Percentiles rank a stretch among this genome's conserved stretches.
Conservation (phyloP, 345 rosid species). For the Litchi chinensis region DNA sequence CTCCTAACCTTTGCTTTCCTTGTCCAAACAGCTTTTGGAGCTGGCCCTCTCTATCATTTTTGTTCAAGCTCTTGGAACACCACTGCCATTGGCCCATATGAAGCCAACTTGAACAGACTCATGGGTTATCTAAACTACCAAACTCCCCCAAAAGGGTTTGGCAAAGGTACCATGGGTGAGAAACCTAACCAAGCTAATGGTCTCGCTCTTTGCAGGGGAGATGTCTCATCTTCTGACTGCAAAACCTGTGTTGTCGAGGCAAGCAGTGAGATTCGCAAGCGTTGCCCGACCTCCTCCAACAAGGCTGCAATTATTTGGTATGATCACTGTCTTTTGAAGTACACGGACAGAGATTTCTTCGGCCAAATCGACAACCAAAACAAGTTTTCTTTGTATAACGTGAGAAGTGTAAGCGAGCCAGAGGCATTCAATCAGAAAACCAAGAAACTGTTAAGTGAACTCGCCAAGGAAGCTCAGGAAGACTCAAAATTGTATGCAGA, state of each 20-base stretch:
- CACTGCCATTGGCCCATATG: constrained; percentile 35
- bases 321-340: constrained; percentile 44
- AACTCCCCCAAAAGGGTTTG: constrained; percentile 38
- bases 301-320: constrained; percentile 53
- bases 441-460: constrained; percentile 28
- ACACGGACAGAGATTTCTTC: constrained; percentile 38
- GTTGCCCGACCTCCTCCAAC: constrained; percentile 29
- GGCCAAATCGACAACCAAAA: constrained; percentile 40
- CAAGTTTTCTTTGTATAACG: constrained; percentile 46
- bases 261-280: constrained; percentile 27
- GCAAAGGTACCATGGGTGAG: constrained; percentile 22
- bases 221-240: constrained; percentile 36
- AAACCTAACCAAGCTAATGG: constrained; percentile 29
- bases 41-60: constrained; percentile 40
- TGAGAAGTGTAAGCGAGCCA: constrained; percentile 27
- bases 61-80: constrained; percentile 44
- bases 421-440: constrained; percentile 31
- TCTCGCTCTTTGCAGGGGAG: constrained; percentile 47
- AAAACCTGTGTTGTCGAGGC: constrained; percentile 38
- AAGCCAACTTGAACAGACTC: constrained; percentile 38
- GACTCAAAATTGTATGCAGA: constrained; percentile 28
- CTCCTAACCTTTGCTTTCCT: constrained; percentile 26
- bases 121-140: constrained; percentile 16
- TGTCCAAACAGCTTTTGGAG: constrained; percentile 32
- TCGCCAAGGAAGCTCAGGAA: constrained; percentile 25